These are phyloP conservation scores for Podaxis sp. DNA, from an alignment of 768 basidiomycete genomes.

Conservation along the genomic window DNA sequence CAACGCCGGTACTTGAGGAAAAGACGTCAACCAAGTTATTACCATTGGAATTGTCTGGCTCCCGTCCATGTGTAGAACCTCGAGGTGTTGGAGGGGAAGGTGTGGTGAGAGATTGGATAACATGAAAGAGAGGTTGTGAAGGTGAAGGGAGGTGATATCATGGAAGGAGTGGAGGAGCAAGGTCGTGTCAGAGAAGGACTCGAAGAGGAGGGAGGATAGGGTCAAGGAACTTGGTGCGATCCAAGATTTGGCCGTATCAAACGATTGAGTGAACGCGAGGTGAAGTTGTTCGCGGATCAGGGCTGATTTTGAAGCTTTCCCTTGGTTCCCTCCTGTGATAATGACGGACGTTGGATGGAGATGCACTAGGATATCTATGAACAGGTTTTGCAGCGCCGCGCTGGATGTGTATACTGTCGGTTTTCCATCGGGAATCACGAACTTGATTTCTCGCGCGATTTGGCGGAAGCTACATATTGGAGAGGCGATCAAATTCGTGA, in stretches of 20 bases:
- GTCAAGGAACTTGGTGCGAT: background rate
- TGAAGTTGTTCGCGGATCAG: background rate
- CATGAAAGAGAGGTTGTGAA: background rate
- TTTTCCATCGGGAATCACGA: background rate
- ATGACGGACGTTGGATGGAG: background rate
- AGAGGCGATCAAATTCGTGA: background rate
- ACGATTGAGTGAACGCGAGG: background rate
- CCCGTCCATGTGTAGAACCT: background rate
- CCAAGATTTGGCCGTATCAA: background rate
- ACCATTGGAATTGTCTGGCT: background rate
- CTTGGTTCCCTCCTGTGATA: background rate
- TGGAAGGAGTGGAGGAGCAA: constrained; percentile 5
- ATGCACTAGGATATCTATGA: background rate
- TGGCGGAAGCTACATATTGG: constrained; percentile 1
- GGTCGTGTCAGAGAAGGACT: background rate
- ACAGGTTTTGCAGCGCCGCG: background rate
- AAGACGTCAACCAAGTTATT: background rate
- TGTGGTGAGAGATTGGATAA: background rate
- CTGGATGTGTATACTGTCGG: background rate
- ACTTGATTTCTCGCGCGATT: background rate
- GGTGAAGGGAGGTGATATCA: background rate
- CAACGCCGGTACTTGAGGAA: background rate
- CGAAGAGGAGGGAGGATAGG: constrained; percentile 1
- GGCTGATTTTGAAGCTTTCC: background rate
- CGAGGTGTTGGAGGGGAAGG: constrained; percentile 1